These are phyloP conservation scores for Alopecurus myosuroides DNA, from an alignment of 176 grass and related monocot species.

Conservation along the genomic window DNA sequence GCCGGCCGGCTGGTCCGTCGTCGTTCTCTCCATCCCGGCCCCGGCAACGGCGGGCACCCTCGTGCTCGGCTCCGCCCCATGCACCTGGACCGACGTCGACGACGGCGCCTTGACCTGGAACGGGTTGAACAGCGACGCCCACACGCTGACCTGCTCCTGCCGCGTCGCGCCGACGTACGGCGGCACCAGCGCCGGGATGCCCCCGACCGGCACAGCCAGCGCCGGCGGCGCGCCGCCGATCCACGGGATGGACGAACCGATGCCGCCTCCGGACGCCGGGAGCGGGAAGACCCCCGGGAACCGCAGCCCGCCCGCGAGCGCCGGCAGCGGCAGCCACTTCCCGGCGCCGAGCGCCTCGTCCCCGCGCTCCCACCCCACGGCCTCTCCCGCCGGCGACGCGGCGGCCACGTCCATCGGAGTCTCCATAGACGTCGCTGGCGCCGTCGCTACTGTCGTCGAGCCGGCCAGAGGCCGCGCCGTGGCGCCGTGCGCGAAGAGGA, in stretches of 20 bases:
- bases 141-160: constrained; percentile 50
- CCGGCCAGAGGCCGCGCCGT: neutral
- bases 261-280: neutral
- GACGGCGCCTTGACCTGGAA: constrained; percentile 16
- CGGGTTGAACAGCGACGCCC: constrained; percentile 58
- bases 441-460: neutral
- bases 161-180: constrained; percentile 36
- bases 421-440: neutral
- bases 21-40: constrained; percentile 6
- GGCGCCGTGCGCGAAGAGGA: neutral
- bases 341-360: neutral
- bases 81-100: neutral
- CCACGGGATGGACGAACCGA: constrained; percentile 19
- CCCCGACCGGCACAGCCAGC: neutral
- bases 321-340: constrained; percentile 44
- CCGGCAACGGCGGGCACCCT: constrained; percentile 18
- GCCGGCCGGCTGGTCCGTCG: constrained; percentile 14
- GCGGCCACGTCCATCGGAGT: neutral
- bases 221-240: constrained; percentile 11
- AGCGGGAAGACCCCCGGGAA: constrained; percentile 18
- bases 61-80: neutral
- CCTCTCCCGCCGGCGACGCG: neutral
- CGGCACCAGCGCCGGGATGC: constrained; percentile 26
- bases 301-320: constrained; percentile 18
- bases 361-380: neutral